These are phyloP conservation scores for Coemansia sp. DNA, from an alignment of 192 early-diverging fungal genomes.

Conservation along the genomic window DNA sequence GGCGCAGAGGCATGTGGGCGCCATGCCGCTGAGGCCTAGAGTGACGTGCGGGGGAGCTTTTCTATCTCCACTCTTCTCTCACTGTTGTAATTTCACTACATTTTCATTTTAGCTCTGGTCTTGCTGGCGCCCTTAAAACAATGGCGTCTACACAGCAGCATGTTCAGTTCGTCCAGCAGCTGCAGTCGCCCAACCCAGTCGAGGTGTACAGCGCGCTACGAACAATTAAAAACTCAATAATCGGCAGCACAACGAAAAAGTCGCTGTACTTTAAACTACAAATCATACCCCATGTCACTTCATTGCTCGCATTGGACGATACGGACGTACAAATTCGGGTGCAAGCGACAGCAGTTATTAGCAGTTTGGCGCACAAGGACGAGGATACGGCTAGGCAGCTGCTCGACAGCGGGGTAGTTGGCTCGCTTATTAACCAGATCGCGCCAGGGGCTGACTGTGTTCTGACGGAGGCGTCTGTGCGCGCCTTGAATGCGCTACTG, in stretches of 20 bases:
- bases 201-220: constrained; percentile 50
- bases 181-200: constrained; percentile 47
- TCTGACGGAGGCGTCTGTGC: constrained; percentile 47
- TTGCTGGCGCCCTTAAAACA: not conserved
- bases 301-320: constrained; percentile 34
- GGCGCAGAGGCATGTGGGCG: not conserved
- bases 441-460: constrained; percentile 22
- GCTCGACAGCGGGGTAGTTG: constrained; percentile 38
- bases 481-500: constrained; percentile 52
- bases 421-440: constrained; percentile 41
- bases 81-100: not conserved
- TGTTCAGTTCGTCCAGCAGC: constrained; percentile 29
- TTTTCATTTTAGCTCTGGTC: not conserved
- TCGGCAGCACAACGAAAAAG: constrained; percentile 54
- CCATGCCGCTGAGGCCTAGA: not conserved
- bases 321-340: constrained; percentile 45
- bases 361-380: constrained; percentile 49
- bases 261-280: constrained; percentile 41
- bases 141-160: constrained; percentile 31
- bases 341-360: constrained; percentile 46
- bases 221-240: constrained; percentile 52
- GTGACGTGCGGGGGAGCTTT: not conserved
- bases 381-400: constrained; percentile 34
- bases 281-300: constrained; percentile 39
- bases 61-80: not conserved